Evolutionary conservation across 163 green algal species (phyloP), one percentile per base, ranked within the genome.

Genomic region (Coccomyxa subellipsoidea): DNA sequence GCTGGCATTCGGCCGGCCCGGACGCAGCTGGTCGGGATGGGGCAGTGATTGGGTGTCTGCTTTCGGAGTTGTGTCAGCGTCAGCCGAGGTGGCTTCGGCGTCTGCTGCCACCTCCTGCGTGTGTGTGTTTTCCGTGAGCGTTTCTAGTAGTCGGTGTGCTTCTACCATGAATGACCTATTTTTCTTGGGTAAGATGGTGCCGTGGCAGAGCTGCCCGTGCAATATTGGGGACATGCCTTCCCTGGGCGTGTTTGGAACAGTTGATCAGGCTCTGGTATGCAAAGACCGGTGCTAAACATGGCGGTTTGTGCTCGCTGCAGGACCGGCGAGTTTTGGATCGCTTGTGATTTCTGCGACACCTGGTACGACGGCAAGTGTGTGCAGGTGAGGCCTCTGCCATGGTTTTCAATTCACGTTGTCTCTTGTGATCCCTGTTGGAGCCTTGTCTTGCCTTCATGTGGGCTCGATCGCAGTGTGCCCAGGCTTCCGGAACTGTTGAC

Each of bases 291-390:
- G 3, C 35, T 79, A 15, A 12, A 39, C 2, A 38, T 18, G 36
- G 15, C 29, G 76, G 15, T 69, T 25, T 80, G 36, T 66, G 38
- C 23, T 66, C 0, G 38, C 37, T 59, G 75, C 81, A 92, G 89
- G 80, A 85, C 80, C 23, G 89, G 93, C 38, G 93, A 96, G 80
- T 97, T 97, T 76, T 97, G 93, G 93, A 97, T 97, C 27, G 87
- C 87, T 0, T 97, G 93, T 81, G 93, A 97, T 81, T 84, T 79
- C 38, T 96, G 93, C 83, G 89, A 96, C 76, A 89, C 86, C n/a
- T 96, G 92, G 92, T 96, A 94, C 85, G 93, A 94, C 77, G 93
- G 92, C 69, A 85, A 89, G 21, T 96, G 91, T 80, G 88, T 93
- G 37, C 82, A 89, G 84, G 88, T 90, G 54, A 80, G 85, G 18